Evolutionary conservation across 257 asterid species (phyloP), one percentile per base, ranked within the genome.

Genomic region (Plantago major): DNA sequence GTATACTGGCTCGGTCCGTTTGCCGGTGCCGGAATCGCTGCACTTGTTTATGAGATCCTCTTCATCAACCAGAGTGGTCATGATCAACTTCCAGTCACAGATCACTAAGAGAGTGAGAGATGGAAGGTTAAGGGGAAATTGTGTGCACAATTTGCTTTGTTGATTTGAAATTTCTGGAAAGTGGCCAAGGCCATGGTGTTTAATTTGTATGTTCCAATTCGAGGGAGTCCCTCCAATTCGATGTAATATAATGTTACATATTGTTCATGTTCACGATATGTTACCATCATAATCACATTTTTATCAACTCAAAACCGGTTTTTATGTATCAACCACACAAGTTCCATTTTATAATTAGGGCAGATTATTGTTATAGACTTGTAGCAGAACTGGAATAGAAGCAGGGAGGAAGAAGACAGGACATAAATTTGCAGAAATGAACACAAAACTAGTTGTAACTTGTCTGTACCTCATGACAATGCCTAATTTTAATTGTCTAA

Each of bases 1-100:
- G 87, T 87, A 14, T 87, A 87, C 76, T 87, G 96, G 96, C 79
- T 82, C 4, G 96, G 96, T 19, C 96, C 96, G 0, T 77, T 87
- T 15, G 73, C 60, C 0, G 96, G 96, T 47, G 88, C 89, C 3
- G 89, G 74, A 48, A 73, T 81, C 40, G 94, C 94, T 30, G 90
- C 87, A 10, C 22, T 81, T 4, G 78, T 87, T 12, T 88, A 85
- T 46, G 88, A 88, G 51, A 2, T 78, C 76, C 43, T 81, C 58
- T 88, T 88, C 76, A 78, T 79, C n/a, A 60, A 62, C 73, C 80
- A 74, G 55, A 71, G 37, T 60, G 66, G 79, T 53, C 94, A 88
- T 28, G 83, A 88, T 14, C 83, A 68, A 16, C 87, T 86, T 60
- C 90, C 90, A 4, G 26, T 71, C 55, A 15, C 82, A 14, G 95